A percentile compares a stretch with the other conserved stretches of the same genome.
Evolutionary conservation across 768 basidiomycete species (phyloP).

Genomic region (Trametopsis cervina): DNA sequence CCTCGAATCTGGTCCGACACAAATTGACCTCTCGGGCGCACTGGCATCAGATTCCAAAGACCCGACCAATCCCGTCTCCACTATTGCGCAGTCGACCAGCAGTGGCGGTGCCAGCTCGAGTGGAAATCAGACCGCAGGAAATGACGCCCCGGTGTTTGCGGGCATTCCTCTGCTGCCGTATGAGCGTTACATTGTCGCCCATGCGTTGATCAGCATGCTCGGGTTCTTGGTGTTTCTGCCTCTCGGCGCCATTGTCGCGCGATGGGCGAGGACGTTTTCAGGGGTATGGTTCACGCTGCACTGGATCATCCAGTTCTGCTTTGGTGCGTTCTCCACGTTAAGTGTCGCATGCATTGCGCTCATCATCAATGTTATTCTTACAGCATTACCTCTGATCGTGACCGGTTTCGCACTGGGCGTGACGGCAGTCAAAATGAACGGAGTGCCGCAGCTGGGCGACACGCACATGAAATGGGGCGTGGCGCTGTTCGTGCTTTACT

Average conservation of each 20-base stretch:
- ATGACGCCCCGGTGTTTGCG: background rate
- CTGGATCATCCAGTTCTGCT: conserved; percentile 39
- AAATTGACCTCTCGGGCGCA: conserved; percentile 42
- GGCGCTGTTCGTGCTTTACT: conserved; percentile 46
- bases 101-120: background rate
- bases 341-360: no score
- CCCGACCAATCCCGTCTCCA: conserved; percentile 11
- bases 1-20: conserved; percentile 31
- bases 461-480: conserved; percentile 47
- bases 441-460: conserved; percentile 31
- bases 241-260: conserved; percentile 46
- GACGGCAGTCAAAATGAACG: conserved; percentile 26
- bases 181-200: conserved; percentile 43
- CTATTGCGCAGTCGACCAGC: conserved; percentile 16
- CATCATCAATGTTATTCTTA: no score
- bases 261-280: conserved; percentile 47
- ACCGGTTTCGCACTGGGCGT: conserved; percentile 41
- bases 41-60: conserved; percentile 12
- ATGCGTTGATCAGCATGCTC: conserved; percentile 43
- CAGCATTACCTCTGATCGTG: conserved; percentile 46
- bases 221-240: conserved; percentile 56
- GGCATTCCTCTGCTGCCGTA: conserved; percentile 33
- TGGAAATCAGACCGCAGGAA: background rate
- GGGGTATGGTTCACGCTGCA: conserved; percentile 37
- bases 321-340: conserved; percentile 20